Evolutionary conservation across 225 moss, liverwort and hornwort species (phyloP).

Genomic region (Ulota crispa): DNA sequence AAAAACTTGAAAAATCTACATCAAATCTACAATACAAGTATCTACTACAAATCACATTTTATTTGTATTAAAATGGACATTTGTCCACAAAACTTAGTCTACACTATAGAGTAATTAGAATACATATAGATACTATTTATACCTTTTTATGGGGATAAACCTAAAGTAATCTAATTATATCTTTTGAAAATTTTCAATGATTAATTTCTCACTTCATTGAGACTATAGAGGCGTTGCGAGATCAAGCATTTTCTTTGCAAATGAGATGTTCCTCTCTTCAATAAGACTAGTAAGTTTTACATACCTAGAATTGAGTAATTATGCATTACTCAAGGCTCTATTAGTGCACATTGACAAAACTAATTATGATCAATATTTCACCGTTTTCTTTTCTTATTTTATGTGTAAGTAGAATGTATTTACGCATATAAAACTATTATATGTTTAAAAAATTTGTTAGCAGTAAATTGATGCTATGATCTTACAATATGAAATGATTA

Average conservation of each 20-base stretch:
- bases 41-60: conserved; percentile 12
- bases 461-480: not conserved
- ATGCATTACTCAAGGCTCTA: conserved; percentile 45
- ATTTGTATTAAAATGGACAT: conserved; percentile 8
- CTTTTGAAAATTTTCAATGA: conserved; percentile 28
- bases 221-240: conserved; percentile 60
- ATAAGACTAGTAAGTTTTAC: conserved; percentile 58
- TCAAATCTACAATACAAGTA: conserved; percentile 25
- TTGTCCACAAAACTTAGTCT: conserved; percentile 13
- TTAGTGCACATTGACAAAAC: conserved; percentile 21
- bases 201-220: conserved; percentile 47
- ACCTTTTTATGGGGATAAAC: conserved; percentile 23
- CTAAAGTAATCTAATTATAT: conserved; percentile 30
- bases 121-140: conserved; percentile 38
- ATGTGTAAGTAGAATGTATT: not conserved
- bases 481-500: not conserved
- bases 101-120: conserved; percentile 20
- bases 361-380: conserved; percentile 32
- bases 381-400: not conserved
- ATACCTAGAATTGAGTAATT: conserved; percentile 47
- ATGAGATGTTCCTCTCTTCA: conserved; percentile 41
- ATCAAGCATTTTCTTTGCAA: conserved; percentile 57
- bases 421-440: not conserved
- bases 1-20: not conserved
- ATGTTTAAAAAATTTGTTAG: not conserved